A percentile compares a stretch with the other conserved stretches of the same genome.
Conservation (phyloP, 345 rosid genomes). For the Pistacia atlantica region DNA sequence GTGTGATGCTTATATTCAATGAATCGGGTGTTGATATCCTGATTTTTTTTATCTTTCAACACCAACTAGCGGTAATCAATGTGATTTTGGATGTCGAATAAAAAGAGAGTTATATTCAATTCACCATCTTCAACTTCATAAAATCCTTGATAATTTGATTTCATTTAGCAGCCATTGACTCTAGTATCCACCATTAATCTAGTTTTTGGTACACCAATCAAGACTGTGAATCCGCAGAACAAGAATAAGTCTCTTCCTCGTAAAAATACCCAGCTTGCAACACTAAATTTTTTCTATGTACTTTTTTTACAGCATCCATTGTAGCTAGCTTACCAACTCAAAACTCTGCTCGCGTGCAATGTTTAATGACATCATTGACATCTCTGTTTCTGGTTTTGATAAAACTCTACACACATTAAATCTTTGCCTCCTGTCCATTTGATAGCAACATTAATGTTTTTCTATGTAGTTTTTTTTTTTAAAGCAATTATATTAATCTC, state of each 20-base stretch:
- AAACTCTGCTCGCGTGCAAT: background rate
- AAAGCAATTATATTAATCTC: background rate
- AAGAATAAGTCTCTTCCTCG: background rate
- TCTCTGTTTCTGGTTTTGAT: background rate
- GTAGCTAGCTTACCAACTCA: constrained; percentile 5
- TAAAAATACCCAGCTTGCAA: background rate
- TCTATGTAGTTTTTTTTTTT: background rate
- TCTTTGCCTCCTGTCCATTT: constrained; percentile 3
- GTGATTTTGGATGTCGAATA: background rate
- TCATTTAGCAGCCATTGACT: background rate
- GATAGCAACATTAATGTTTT: background rate
- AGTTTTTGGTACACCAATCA: background rate
- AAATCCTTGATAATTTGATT: background rate
- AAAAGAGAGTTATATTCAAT: background rate
- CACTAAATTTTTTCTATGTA: too few relatives aligned
- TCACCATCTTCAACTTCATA: background rate
- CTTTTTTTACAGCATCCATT: background rate
- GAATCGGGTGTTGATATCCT: too few relatives aligned
- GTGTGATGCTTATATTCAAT: too few relatives aligned
- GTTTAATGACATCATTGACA: background rate
- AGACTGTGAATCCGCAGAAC: background rate
- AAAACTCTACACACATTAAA: background rate
- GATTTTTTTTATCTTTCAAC: too few relatives aligned
- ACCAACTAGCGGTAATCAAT: too few relatives aligned
- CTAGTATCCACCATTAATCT: background rate